Percentiles rank a stretch among this genome's conserved stretches.
Conservation (phyloP, 2,329 filamentous ascomycete species). For the Septoria linicola region DNA sequence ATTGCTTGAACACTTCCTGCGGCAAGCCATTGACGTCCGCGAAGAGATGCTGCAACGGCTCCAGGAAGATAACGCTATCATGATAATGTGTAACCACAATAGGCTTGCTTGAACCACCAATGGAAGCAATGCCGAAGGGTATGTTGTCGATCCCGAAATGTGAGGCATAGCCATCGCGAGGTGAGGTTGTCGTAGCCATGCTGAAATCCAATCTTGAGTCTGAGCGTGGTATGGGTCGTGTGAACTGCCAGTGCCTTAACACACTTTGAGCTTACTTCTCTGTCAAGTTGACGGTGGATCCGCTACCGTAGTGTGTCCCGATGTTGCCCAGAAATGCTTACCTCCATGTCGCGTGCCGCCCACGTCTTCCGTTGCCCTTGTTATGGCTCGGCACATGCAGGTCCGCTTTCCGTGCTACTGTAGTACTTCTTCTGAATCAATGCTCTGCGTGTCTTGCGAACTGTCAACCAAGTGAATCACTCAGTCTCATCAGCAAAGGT, state of each 20-base stretch:
- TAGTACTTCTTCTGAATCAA: too few relatives aligned
- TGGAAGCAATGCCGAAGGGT: slow-evolving; percentile 55
- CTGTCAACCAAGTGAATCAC: background rate
- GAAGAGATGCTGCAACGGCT: slow-evolving; percentile 11
- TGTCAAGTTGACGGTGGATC: too few relatives aligned
- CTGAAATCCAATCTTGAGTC: background rate
- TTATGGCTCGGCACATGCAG: background rate
- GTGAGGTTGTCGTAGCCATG: slow-evolving; percentile 19
- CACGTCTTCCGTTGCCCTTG: slow-evolving; percentile 18
- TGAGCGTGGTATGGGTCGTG: too few relatives aligned
- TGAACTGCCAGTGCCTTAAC: too few relatives aligned
- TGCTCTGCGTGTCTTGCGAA: background rate
- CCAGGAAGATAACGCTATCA: slow-evolving; percentile 55
- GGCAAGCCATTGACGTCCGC: slow-evolving; percentile 18
- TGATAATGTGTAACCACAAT: slow-evolving; percentile 53
- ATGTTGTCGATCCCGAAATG: slow-evolving; percentile 56
- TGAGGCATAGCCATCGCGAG: slow-evolving; percentile 24
- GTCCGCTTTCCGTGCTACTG: background rate
- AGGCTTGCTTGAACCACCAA: slow-evolving; percentile 38
- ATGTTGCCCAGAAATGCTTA: too few relatives aligned
- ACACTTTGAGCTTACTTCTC: too few relatives aligned
- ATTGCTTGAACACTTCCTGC: slow-evolving; percentile 34
- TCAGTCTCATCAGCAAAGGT: background rate
- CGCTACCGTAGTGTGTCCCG: too few relatives aligned
- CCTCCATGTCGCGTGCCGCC: slow-evolving; percentile 1